phyloP scores from a whole-genome alignment of 192 early-diverging fungal genomes.

The Linnemannia exigua region DNA sequence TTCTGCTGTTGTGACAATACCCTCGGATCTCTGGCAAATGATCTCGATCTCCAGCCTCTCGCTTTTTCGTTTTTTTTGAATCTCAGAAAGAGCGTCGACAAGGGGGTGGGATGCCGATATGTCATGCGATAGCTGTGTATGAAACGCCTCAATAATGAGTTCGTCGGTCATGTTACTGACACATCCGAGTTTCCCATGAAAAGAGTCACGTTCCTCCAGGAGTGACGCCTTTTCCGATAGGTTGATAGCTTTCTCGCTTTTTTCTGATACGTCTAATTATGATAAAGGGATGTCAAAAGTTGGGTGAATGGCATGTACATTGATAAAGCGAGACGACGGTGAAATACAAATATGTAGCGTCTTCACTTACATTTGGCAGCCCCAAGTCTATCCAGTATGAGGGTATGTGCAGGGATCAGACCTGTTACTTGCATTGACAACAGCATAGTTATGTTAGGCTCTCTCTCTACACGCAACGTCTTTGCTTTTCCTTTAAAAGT shows the following conservation, averaged over 20 bases:
- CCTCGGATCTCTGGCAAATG: constrained; percentile 65
- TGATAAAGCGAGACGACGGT: not conserved
- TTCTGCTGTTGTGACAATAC: constrained; percentile 61
- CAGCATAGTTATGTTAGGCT: not conserved
- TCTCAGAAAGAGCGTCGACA: constrained; percentile 62
- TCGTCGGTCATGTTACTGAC: constrained; percentile 60
- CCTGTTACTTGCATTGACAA: not conserved
- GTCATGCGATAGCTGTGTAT: constrained; percentile 61
- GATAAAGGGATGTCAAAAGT: not conserved
- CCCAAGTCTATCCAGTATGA: constrained; percentile 11
- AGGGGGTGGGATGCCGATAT: constrained; percentile 30
- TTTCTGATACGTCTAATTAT: constrained; percentile 23
- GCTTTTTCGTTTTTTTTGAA: constrained; percentile 53
- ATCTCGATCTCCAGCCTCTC: constrained; percentile 61
- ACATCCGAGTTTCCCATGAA: constrained; percentile 25
- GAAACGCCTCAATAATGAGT: constrained; percentile 68
- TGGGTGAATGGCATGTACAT: not conserved
- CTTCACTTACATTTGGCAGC: constrained; percentile 18
- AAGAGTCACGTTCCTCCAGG: not conserved
- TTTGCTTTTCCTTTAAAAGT: not conserved
- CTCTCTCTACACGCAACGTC: not conserved
- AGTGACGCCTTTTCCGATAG: constrained; percentile 14
- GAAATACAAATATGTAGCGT: not conserved
- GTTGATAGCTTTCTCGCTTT: not conserved
- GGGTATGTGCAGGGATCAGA: constrained; percentile 4